These are phyloP conservation scores for Penicillium samsonianum DNA, from an alignment of 495 filamentous ascomycete genomes.

Conservation along the genomic window DNA sequence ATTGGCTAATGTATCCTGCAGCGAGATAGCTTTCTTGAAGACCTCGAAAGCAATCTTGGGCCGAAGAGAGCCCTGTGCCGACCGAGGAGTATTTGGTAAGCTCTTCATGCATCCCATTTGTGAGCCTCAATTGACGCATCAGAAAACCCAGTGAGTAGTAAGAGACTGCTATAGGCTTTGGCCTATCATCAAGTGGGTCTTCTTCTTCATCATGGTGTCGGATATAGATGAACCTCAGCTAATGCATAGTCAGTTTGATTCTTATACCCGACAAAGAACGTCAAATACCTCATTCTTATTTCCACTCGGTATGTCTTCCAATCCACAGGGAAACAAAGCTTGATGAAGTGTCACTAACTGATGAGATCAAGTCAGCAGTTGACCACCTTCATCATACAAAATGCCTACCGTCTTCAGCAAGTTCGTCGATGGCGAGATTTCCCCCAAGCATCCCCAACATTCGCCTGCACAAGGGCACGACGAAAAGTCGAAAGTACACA, in stretches of 20 bases:
- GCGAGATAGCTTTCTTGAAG: too few species aligned
- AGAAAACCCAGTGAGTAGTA: neutral
- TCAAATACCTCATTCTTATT: neutral
- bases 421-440: neutral
- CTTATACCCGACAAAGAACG: neutral
- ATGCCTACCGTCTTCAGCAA: constrained; percentile 1
- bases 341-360: neutral
- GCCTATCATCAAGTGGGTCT: neutral
- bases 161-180: neutral
- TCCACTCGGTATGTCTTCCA: neutral
- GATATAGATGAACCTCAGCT: neutral
- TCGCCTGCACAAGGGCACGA: neutral
- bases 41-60: neutral
- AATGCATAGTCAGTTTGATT: neutral
- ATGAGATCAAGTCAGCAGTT: neutral
- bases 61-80: neutral
- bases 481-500: neutral
- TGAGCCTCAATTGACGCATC: neutral
- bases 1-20: neutral
- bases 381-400: neutral
- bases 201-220: neutral
- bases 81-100: neutral
- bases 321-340: neutral
- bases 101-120: neutral
- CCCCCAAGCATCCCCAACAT: neutral